A percentile compares a stretch with the other conserved stretches of the same genome.
Evolutionary conservation across 2,329 filamentous ascomycete species (phyloP).

Genomic region (Verticillium dahliae): DNA sequence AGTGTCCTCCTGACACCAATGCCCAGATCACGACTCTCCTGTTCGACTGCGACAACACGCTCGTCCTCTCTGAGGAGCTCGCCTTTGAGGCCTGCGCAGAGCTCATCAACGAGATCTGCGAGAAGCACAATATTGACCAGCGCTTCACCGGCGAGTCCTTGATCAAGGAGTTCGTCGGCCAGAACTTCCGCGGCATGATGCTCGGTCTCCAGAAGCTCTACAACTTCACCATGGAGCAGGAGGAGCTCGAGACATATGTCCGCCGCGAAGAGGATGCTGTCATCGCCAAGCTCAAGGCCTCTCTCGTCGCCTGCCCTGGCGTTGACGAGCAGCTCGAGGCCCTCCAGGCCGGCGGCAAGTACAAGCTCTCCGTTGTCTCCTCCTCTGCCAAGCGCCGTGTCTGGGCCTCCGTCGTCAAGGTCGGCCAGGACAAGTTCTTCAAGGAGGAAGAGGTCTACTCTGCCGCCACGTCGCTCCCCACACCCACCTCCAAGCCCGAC

Average conservation of each 20-base stretch:
- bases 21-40: slow-evolving; percentile 63
- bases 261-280: slow-evolving; percentile 74
- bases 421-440: slow-evolving; percentile 76
- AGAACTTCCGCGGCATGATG: slow-evolving; percentile 94
- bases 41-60: slow-evolving; percentile 84
- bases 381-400: slow-evolving; percentile 75
- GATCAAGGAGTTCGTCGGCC: slow-evolving; percentile 82
- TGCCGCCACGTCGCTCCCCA: slow-evolving; percentile 69
- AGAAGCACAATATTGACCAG: slow-evolving; percentile 52
- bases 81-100: slow-evolving; percentile 89
- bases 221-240: slow-evolving; percentile 60
- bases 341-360: slow-evolving; percentile 54
- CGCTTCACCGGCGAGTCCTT: slow-evolving; percentile 74
- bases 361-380: slow-evolving; percentile 73
- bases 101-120: slow-evolving; percentile 80
- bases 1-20: not conserved
- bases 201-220: slow-evolving; percentile 67
- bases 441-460: slow-evolving; percentile 69
- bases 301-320: slow-evolving; percentile 61
- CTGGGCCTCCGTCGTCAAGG: slow-evolving; percentile 70
- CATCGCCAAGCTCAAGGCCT: slow-evolving; percentile 68
- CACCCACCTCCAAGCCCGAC: slow-evolving; percentile 85
- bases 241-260: slow-evolving; percentile 70
- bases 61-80: slow-evolving; percentile 83
- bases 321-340: slow-evolving; percentile 62